Evolutionary conservation across 495 filamentous ascomycete genomes (phyloP).

Genomic region (Aspergillus sparsus): DNA sequence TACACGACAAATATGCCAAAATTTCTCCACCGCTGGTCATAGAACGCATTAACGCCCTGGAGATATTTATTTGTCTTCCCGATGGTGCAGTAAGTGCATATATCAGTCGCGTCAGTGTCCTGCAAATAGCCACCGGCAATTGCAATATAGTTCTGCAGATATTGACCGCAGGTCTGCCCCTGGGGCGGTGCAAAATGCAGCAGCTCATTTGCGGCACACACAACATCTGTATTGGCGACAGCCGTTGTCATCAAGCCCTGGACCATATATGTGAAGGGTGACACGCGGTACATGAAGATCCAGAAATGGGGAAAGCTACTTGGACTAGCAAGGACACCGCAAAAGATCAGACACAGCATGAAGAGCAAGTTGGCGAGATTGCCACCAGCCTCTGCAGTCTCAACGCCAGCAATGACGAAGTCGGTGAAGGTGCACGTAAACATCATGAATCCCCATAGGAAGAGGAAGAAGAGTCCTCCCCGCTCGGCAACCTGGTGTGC

Average conservation of each 20-base stretch:
- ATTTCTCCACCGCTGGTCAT: slow-evolving; percentile 61
- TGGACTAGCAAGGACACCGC: slow-evolving; percentile 31
- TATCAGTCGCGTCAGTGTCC: slow-evolving; percentile 45
- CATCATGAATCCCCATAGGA: slow-evolving; percentile 1
- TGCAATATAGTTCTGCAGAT: slow-evolving; percentile 51
- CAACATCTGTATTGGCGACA: slow-evolving; percentile 52
- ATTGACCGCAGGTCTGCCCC: slow-evolving; percentile 53
- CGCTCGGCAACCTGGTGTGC: too few species aligned
- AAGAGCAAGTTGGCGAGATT: slow-evolving; percentile 49
- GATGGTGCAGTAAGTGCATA: slow-evolving; percentile 62
- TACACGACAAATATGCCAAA: slow-evolving; percentile 61
- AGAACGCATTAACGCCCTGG: slow-evolving; percentile 39
- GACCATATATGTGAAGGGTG: slow-evolving; percentile 53
- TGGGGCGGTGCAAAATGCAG: slow-evolving; percentile 49
- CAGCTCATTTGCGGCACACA: slow-evolving; percentile 56
- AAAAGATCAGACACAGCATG: slow-evolving; percentile 51
- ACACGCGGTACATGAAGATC: slow-evolving; percentile 61
- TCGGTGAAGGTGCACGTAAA: slow-evolving; percentile 57
- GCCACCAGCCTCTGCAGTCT: slow-evolving; percentile 41
- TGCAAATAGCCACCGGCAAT: slow-evolving; percentile 52
- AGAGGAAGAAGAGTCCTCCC: too few species aligned
- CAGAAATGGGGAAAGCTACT: slow-evolving; percentile 59
- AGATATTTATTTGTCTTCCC: slow-evolving; percentile 18
- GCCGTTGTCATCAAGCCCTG: slow-evolving; percentile 50
- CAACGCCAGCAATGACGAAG: slow-evolving; percentile 38